phyloP scores from a whole-genome alignment of 2,329 filamentous ascomycete genomes.

The Fusarium vanettenii region DNA sequence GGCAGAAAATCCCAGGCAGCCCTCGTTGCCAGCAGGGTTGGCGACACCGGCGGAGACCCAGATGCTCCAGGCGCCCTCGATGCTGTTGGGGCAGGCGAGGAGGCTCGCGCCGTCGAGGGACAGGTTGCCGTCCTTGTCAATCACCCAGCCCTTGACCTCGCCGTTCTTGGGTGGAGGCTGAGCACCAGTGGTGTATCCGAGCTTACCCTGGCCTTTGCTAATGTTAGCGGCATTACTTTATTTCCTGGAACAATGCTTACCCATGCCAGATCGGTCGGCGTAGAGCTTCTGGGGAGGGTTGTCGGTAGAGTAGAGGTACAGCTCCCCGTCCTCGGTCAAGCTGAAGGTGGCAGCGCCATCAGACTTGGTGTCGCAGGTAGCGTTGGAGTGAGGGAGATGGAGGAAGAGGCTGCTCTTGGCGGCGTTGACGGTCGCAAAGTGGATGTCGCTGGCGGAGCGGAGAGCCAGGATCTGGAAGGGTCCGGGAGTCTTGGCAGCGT shows the following conservation, averaged over 20 bases:
- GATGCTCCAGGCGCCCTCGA: constrained; percentile 54
- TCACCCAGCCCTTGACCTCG: constrained; percentile 60
- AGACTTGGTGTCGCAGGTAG: constrained; percentile 58
- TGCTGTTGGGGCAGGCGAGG: constrained; percentile 62
- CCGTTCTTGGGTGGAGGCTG: constrained; percentile 52
- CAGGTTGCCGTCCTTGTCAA: constrained; percentile 58
- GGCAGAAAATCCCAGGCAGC: constrained; percentile 52
- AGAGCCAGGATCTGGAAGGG: constrained; percentile 62
- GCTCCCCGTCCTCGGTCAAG: constrained; percentile 51
- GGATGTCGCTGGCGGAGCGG: constrained; percentile 60
- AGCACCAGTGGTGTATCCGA: constrained; percentile 63
- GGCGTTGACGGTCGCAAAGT: constrained; percentile 60
- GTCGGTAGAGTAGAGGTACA: constrained; percentile 59
- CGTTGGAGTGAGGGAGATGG: constrained; percentile 56
- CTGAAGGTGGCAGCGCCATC: constrained; percentile 61
- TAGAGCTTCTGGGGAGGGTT: constrained; percentile 60
- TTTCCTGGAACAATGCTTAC: constrained; percentile 47
- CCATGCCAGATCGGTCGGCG: constrained; percentile 70
- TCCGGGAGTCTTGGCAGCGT: constrained; percentile 1
- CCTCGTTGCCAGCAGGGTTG: constrained; percentile 51
- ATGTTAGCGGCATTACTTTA: background rate
- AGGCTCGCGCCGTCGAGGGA: constrained; percentile 58
- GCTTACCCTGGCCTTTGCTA: constrained; percentile 60
- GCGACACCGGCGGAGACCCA: constrained; percentile 48
- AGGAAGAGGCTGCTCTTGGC: constrained; percentile 56